These are phyloP conservation scores for Scedosporium dehoogii DNA, from an alignment of 2,329 filamentous ascomycete genomes.

Conservation along the genomic window DNA sequence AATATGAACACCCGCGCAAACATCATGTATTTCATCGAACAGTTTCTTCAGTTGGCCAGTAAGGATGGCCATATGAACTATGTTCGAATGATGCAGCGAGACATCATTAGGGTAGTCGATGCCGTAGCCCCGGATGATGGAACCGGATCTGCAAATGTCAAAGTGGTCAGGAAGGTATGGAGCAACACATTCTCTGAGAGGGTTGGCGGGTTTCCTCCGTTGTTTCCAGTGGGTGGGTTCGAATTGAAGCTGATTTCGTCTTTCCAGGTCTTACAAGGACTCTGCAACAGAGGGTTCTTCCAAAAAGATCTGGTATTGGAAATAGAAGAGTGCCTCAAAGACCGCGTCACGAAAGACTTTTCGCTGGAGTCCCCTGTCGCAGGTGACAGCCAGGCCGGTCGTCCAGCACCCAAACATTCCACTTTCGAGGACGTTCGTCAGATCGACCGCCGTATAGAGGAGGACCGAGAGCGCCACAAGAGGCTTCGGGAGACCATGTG, in stretches of 20 bases:
- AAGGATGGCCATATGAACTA: slow-evolving; percentile 65
- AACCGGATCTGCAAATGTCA: slow-evolving; percentile 84
- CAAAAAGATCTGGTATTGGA: slow-evolving; percentile 64
- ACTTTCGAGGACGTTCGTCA: slow-evolving; percentile 64
- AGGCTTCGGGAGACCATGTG: slow-evolving; percentile 84
- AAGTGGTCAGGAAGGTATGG: slow-evolving; percentile 71
- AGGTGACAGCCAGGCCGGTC: neutral
- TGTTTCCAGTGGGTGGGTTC: neutral
- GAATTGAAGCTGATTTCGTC: neutral
- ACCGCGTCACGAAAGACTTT: slow-evolving; percentile 58
- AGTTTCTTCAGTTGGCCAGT: slow-evolving; percentile 77
- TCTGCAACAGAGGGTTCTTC: slow-evolving; percentile 52
- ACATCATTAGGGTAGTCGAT: slow-evolving; percentile 85
- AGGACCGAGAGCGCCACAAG: slow-evolving; percentile 93
- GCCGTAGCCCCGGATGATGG: slow-evolving; percentile 82
- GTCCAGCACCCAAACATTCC: neutral
- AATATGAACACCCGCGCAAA: slow-evolving; percentile 97
- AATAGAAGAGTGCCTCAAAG: slow-evolving; percentile 74
- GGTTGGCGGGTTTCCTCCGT: neutral
- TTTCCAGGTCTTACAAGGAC: neutral
- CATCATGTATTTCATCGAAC: slow-evolving; percentile 98
- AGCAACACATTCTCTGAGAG: neutral
- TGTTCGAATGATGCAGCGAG: slow-evolving; percentile 87
- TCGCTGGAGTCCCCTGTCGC: slow-evolving; percentile 37
- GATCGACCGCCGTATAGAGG: slow-evolving; percentile 92